A percentile compares a stretch with the other conserved stretches of the same genome.
These are phyloP conservation scores for Colletotrichum kahawae DNA, from an alignment of 2,329 filamentous ascomycete genomes.

Conservation along the genomic window DNA sequence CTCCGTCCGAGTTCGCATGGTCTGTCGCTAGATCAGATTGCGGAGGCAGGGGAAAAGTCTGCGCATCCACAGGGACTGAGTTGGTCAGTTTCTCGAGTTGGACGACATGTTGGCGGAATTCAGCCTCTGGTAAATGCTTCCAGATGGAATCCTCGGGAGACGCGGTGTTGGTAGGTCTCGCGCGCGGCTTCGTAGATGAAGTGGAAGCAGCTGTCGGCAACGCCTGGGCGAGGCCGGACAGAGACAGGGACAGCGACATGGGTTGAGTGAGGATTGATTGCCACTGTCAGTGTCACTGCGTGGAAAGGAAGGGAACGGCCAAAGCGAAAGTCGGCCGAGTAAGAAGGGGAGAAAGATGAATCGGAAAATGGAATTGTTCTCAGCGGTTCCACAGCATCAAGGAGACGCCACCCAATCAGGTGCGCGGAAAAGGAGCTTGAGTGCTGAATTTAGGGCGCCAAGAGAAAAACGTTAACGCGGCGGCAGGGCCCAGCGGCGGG, in stretches of 20 bases:
- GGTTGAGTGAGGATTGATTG: not conserved
- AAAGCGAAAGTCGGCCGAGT: not conserved
- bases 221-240: not conserved
- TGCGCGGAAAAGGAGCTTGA: not conserved
- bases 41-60: not conserved
- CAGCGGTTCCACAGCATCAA: not conserved
- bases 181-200: not conserved
- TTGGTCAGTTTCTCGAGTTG: conserved; percentile 19
- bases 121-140: conserved; percentile 3
- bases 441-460: conserved; percentile 3
- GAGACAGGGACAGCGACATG: conserved; percentile 5
- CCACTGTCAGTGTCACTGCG: not conserved
- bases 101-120: conserved; percentile 16
- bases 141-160: conserved; percentile 15
- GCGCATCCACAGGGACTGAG: conserved; percentile 13
- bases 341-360: not conserved
- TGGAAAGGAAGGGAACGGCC: not conserved
- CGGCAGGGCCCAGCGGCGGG: not conserved
- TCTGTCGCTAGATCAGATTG: not conserved
- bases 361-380: not conserved
- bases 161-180: conserved; percentile 5
- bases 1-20: not conserved
- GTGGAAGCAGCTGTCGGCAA: not conserved
- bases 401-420: not conserved
- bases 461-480: not conserved